Base-by-base conservation (phyloP, 2,329 filamentous ascomycete genomes). In the Calonectria naviculata region DNA sequence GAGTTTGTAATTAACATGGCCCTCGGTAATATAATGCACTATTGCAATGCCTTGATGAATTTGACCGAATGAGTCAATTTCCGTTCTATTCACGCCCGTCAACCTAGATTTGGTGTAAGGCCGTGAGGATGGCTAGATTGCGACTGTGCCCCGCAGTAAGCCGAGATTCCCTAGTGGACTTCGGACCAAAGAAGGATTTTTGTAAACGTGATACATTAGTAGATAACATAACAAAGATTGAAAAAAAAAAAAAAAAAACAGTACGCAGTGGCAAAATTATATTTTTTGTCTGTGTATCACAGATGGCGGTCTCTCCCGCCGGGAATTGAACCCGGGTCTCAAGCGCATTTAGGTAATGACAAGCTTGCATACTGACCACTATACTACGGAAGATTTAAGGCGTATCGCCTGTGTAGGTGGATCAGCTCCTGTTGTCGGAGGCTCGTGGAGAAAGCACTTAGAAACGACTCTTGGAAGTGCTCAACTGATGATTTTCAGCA, bases 361-460 rank as follows among this genome's bases (percentile, higher is more conserved):
- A 68, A 68, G 66, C 66, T 68, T 41, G 66, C 66, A 68, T 68
- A 68, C 66, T 68, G 66, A 68, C 66, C 66, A 68, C 66, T 64
- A 36, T n/a, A n/a, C n/a, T n/a, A n/a, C n/a, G n/a, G n/a, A n/a
- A n/a, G n/a, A n/a, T n/a, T n/a, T n/a, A n/a, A n/a, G n/a, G n/a
- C n/a, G n/a, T 56, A 60, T 5, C 67, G 67, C 52, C 67, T 52
- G 67, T 49, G 67, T 69, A 69, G 67, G 61, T 69, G 67, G 61
- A n/a, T n/a, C n/a, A n/a, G n/a, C n/a, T n/a, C n/a, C n/a, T n/a
- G n/a, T n/a, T n/a, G n/a, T n/a, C n/a, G n/a, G n/a, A n/a, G n/a
- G n/a, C n/a, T n/a, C n/a, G n/a, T n/a, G n/a, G n/a, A n/a, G n/a
- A n/a, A n/a, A n/a, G n/a, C n/a, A n/a, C n/a, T n/a, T n/a, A n/a